Evolutionary conservation across 371 early-diverging fungal species (phyloP), one percentile per base, ranked within the genome.

Genomic region (Aphelidium insulamus): DNA sequence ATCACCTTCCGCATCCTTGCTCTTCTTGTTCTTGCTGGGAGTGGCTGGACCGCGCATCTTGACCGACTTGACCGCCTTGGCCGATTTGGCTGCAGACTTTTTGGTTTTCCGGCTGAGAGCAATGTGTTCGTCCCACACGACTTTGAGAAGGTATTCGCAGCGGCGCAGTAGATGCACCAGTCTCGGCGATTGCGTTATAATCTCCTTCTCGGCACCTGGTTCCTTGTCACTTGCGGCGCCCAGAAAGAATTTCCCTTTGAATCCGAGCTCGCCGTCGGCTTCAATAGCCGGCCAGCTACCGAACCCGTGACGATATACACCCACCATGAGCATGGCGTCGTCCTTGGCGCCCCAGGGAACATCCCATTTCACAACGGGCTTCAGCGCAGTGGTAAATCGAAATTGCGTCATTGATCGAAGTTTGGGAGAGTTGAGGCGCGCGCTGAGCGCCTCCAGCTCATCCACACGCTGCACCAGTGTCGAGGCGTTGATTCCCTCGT

Each of bases 261-360:
- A 59, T 0, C 73, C 77, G 5, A 97, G 50, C 0, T 58, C 49
- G 0, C 51, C 21, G 40, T 97, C 95, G 2, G 68, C 66, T 30
- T 77, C 74, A 12, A 97, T 88, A 34, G 59, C 49, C 32, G 60
- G 52, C 94, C 92, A 92, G 39, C 70, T 74, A 7, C 94, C 92
- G 53, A 86, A 90, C 5, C 97, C 97, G 48, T 94, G 76, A 26
- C 62, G 58, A 52, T 78, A 76, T 14, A 92, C 72, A 35, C 97
- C 97, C 12, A 86, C 75, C 10, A 97, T 59, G 29, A 97, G 55
- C 77, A 81, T 75, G n/a, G 91, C 69, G 50, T 97, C 97, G 48
- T 97, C 97, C 33, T 72, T 72, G 33, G 66, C 72, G 9, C 74
- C 71, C 97, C 97, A 97, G 21, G 58, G 36, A 32, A 70, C 70